These are phyloP conservation scores for Spergularia azorica DNA, from an alignment of 179 eudicot genomes.

Conservation along the genomic window DNA sequence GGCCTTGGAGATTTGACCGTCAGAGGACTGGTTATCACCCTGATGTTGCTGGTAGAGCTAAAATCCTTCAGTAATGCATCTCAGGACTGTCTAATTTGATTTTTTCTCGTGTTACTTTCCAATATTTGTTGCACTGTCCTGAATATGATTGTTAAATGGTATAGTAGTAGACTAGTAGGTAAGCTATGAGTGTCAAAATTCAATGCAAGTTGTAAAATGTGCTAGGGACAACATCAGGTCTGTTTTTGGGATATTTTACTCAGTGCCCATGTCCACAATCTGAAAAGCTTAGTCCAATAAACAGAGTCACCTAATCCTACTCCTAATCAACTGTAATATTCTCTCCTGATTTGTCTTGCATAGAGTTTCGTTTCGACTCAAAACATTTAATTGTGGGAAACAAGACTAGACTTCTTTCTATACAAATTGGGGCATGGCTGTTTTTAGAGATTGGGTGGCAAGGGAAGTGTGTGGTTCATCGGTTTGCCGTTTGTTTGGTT, in stretches of 20 bases:
- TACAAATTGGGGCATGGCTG: not conserved
- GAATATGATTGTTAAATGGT: not conserved
- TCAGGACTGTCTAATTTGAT: not conserved
- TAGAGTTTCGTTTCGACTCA: not conserved
- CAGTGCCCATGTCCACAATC: not conserved
- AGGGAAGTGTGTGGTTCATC: not conserved
- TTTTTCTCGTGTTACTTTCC: not conserved
- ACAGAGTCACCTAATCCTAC: not conserved
- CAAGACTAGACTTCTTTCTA: not conserved
- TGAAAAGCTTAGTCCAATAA: not conserved
- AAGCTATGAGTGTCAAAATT: not conserved
- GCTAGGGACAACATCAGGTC: not conserved
- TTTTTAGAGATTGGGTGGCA: not conserved
- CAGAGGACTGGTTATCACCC: constrained; percentile 98
- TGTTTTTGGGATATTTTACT: not conserved
- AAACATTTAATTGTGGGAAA: not conserved
- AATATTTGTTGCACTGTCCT: not conserved
- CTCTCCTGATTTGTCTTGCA: not conserved
- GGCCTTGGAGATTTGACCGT: constrained; percentile 98
- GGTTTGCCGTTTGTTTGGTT: not conserved
- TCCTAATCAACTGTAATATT: not conserved
- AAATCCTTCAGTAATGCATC: constrained; percentile 70
- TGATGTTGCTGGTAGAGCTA: constrained; percentile 97
- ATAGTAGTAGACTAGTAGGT: not conserved
- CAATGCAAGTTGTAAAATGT: not conserved